Conservation (phyloP, 345 rosid species). For the Gossypium anomalum region DNA sequence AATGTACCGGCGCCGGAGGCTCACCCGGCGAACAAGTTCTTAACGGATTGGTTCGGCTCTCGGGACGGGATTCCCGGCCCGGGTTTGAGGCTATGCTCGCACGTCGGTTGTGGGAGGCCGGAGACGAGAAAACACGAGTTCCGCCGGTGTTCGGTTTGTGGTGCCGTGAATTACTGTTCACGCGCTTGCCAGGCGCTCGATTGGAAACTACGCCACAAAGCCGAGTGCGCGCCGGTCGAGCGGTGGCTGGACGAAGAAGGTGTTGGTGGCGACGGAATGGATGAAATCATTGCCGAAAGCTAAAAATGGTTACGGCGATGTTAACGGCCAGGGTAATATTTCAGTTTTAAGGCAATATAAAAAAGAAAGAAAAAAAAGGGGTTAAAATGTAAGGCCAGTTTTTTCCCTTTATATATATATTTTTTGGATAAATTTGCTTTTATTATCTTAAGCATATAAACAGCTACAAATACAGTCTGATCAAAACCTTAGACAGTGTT, state of each 20-base stretch:
- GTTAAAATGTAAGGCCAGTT: conserved; percentile 22
- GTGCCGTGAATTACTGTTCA: conserved; percentile 89
- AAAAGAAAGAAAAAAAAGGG: not conserved
- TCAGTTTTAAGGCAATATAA: not conserved
- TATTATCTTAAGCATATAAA: not conserved
- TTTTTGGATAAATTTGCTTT: not conserved
- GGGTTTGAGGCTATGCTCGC: conserved; percentile 77
- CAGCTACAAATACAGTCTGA: not conserved
- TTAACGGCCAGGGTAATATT: conserved; percentile 18
- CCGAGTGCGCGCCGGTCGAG: conserved; percentile 66
- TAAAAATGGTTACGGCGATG: conserved; percentile 11
- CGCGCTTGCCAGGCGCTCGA: conserved; percentile 97
- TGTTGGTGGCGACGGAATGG: conserved; percentile 35
- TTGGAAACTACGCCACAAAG: conserved; percentile 87
- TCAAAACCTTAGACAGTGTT: conserved; percentile 16
- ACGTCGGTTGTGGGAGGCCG: conserved; percentile 81
- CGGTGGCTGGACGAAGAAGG: conserved; percentile 57
- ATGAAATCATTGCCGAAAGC: conserved; percentile 35
- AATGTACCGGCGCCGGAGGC: conserved; percentile 89
- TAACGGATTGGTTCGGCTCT: conserved; percentile 64
- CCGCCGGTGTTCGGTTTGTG: conserved; percentile 89
- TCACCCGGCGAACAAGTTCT: conserved; percentile 70
- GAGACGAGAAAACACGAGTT: conserved; percentile 93
- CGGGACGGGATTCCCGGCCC: conserved; percentile 36
- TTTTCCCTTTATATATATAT: conserved; percentile 2